These are phyloP conservation scores for Megacollybia marginata DNA, from an alignment of 768 basidiomycete genomes.

Conservation along the genomic window DNA sequence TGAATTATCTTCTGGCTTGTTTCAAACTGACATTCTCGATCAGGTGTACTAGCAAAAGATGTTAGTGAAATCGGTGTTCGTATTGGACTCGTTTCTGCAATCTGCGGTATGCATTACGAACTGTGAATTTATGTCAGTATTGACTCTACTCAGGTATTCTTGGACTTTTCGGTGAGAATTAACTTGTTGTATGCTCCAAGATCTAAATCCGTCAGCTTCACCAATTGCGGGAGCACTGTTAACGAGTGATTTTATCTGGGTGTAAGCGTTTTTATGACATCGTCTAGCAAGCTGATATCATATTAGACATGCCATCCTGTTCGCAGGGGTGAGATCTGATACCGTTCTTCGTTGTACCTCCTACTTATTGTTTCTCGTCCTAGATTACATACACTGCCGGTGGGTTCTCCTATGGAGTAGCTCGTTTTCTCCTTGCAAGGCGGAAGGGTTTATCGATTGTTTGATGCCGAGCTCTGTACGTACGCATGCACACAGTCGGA, in stretches of 20 bases:
- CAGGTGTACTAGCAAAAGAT: neutral
- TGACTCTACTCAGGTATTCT: neutral
- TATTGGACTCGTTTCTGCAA: neutral
- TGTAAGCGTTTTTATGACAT: neutral
- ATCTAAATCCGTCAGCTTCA: neutral
- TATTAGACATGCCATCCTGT: neutral
- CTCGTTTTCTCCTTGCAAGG: too few relatives aligned
- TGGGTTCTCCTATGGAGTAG: too few relatives aligned
- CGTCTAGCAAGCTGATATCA: neutral
- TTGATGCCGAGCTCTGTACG: too few relatives aligned
- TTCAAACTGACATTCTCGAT: neutral
- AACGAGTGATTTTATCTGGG: neutral
- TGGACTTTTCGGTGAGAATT: neutral
- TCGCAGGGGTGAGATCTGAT: neutral
- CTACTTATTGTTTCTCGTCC: too few relatives aligned
- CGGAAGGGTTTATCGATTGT: too few relatives aligned
- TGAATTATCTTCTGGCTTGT: neutral
- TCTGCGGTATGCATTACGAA: neutral
- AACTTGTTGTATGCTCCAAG: neutral
- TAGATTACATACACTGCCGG: too few relatives aligned
- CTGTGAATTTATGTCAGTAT: neutral
- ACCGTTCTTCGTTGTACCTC: too few relatives aligned
- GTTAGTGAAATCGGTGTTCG: neutral
- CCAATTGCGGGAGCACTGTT: neutral
- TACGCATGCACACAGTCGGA: too few relatives aligned